These are phyloP conservation scores for Aristolochia californica DNA, from an alignment of 164 flowering plant genomes.

Conservation along the genomic window DNA sequence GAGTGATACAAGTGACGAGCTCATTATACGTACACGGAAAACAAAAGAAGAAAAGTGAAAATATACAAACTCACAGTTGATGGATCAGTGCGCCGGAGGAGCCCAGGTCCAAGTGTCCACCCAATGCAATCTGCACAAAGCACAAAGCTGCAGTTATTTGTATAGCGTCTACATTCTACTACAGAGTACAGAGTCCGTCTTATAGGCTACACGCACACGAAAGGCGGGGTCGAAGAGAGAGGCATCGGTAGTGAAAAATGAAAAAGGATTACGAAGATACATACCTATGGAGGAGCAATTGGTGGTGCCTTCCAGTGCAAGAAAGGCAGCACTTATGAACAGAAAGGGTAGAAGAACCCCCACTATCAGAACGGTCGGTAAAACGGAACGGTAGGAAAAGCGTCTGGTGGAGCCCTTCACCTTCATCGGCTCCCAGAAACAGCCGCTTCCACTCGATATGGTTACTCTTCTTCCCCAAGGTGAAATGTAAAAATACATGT, in stretches of 20 bases:
- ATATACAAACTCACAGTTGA: slow-evolving; percentile 28
- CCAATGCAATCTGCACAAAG: slow-evolving; percentile 36
- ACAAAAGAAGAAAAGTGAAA: not conserved
- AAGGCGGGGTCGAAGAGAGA: too few species aligned
- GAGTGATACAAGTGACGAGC: too few species aligned
- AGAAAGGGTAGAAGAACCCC: slow-evolving; percentile 45
- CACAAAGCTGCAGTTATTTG: too few species aligned
- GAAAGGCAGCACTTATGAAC: slow-evolving; percentile 42
- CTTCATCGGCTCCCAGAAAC: slow-evolving; percentile 18
- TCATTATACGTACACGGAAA: not conserved
- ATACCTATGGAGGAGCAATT: slow-evolving; percentile 23
- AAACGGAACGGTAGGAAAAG: slow-evolving; percentile 24
- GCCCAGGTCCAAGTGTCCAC: slow-evolving; percentile 17
- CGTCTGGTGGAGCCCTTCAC: slow-evolving; percentile 30
- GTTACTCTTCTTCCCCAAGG: slow-evolving; percentile 17
- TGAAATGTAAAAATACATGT: slow-evolving; percentile 47
- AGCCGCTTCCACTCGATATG: slow-evolving; percentile 8
- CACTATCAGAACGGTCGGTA: slow-evolving; percentile 30
- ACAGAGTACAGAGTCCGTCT: too few species aligned
- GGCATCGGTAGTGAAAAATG: too few species aligned
- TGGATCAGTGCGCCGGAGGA: slow-evolving; percentile 34
- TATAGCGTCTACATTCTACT: too few species aligned
- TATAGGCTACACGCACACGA: too few species aligned
- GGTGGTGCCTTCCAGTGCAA: slow-evolving; percentile 45
- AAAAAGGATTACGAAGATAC: too few species aligned